These are phyloP conservation scores for Pseudogymnoascus sp. DNA, from an alignment of 2,329 filamentous ascomycete species.

Conservation along the genomic window DNA sequence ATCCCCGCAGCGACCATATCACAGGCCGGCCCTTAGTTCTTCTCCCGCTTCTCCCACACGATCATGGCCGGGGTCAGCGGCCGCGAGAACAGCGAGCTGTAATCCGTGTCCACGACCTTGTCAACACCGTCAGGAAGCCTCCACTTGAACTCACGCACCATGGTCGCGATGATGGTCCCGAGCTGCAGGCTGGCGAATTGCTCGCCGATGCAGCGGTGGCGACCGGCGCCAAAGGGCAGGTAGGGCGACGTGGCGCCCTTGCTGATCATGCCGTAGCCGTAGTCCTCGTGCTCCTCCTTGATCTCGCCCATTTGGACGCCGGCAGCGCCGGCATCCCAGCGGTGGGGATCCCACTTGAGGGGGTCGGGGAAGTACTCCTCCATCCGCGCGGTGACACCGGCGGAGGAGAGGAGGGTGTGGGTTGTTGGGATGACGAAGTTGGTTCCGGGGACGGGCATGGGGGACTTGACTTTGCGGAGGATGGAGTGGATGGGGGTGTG, in stretches of 20 bases:
- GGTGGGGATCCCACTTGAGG: constrained; percentile 77
- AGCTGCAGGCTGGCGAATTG: constrained; percentile 93
- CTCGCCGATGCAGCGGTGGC: constrained; percentile 93
- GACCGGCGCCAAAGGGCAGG: constrained; percentile 84
- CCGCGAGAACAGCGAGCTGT: constrained; percentile 63
- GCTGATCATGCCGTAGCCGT: constrained; percentile 86
- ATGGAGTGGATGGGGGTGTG: constrained; percentile 94
- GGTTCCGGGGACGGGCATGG: constrained; percentile 75
- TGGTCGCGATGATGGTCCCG: constrained; percentile 69
- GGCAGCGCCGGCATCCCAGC: constrained; percentile 65
- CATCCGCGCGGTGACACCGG: constrained; percentile 69
- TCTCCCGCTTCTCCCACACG: constrained; percentile 62
- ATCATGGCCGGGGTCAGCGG: constrained; percentile 63
- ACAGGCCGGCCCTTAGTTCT: constrained; percentile 14
- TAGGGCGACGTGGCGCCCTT: constrained; percentile 88
- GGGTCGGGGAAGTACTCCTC: constrained; percentile 74
- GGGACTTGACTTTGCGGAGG: constrained; percentile 81
- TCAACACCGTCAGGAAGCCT: constrained; percentile 63
- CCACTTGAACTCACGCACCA: constrained; percentile 74
- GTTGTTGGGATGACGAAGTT: constrained; percentile 72
- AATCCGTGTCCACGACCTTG: constrained; percentile 60
- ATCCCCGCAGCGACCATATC: background rate
- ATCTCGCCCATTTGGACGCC: constrained; percentile 43
- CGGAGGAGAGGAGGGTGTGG: constrained; percentile 76
- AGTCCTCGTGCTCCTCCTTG: constrained; percentile 73